Conservation (phyloP, 495 filamentous ascomycete genomes). For the Xylaria acuta region DNA sequence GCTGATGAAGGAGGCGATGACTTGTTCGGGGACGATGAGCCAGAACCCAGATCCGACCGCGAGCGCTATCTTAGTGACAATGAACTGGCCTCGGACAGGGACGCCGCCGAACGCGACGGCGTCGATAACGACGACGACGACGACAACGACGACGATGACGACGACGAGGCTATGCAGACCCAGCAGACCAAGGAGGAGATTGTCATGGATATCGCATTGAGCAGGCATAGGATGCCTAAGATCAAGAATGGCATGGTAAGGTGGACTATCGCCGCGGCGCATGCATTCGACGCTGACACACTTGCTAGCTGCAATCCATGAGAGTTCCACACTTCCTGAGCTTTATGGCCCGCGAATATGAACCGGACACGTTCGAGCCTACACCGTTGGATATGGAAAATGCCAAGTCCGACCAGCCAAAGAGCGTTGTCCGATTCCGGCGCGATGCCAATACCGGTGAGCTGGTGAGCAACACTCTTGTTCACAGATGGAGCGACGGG, state of each 20-base stretch:
- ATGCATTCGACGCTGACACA: slow-evolving; percentile 23
- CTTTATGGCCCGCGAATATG: slow-evolving; percentile 75
- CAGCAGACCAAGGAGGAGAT: slow-evolving; percentile 57
- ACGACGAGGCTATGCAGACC: slow-evolving; percentile 48
- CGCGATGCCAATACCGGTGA: slow-evolving; percentile 51
- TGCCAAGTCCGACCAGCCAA: slow-evolving; percentile 44
- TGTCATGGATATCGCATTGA: slow-evolving; percentile 64
- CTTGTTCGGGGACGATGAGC: slow-evolving; percentile 67
- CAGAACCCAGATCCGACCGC: slow-evolving; percentile 32
- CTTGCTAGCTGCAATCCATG: slow-evolving; percentile 72
- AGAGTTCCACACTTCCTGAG: slow-evolving; percentile 81
- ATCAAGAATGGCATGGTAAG: slow-evolving; percentile 70
- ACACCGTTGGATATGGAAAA: slow-evolving; percentile 56
- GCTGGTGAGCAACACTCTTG: slow-evolving; percentile 76
- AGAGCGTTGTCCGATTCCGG: slow-evolving; percentile 48
- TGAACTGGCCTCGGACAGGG: slow-evolving; percentile 81
- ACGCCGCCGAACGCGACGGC: slow-evolving; percentile 39
- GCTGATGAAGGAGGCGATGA: slow-evolving; percentile 64
- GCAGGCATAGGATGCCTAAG: slow-evolving; percentile 70
- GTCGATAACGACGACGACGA: slow-evolving; percentile 49
- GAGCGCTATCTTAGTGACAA: slow-evolving; percentile 64
- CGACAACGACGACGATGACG: slow-evolving; percentile 48
- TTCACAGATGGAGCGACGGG: slow-evolving; percentile 85
- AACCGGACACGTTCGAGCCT: slow-evolving; percentile 68
- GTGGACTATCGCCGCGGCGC: background rate